phyloP scores from a whole-genome alignment of 2,329 filamentous ascomycete species.

The Aspergillus luchuensis region DNA sequence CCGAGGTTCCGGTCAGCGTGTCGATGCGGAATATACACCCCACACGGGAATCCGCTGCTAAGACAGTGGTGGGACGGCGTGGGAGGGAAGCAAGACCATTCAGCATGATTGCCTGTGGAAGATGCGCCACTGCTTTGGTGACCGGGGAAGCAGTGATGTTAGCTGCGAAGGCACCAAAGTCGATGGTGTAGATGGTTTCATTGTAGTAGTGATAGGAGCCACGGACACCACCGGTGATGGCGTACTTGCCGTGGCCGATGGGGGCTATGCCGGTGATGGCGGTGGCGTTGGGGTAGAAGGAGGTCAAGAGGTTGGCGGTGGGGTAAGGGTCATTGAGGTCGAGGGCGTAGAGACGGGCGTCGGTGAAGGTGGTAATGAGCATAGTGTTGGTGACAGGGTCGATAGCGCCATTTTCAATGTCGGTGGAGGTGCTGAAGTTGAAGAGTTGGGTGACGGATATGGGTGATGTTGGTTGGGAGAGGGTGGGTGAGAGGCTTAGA shows the following conservation, averaged over 20 bases:
- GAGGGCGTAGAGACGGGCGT: constrained; percentile 18
- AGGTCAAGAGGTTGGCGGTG: constrained; percentile 13
- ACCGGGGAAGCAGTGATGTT: neutral
- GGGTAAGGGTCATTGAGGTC: constrained; percentile 6
- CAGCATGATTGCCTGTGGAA: constrained; percentile 20
- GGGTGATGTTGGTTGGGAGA: neutral
- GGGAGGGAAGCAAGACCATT: constrained; percentile 24
- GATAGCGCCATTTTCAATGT: constrained; percentile 21
- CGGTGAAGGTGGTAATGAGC: constrained; percentile 22
- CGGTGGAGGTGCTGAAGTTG: constrained; percentile 15
- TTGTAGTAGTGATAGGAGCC: constrained; percentile 20
- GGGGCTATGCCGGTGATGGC: constrained; percentile 24
- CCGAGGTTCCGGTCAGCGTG: constrained; percentile 13
- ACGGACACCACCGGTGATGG: constrained; percentile 20
- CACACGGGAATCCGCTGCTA: constrained; percentile 20
- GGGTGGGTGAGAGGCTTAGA: neutral
- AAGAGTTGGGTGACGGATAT: constrained; percentile 13
- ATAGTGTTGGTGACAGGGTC: constrained; percentile 18
- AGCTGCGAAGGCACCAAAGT: constrained; percentile 7
- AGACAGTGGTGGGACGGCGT: constrained; percentile 13
- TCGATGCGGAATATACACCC: constrained; percentile 22
- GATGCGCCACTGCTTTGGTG: constrained; percentile 2
- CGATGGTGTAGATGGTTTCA: constrained; percentile 21
- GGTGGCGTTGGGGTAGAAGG: constrained; percentile 17
- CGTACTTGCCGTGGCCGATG: constrained; percentile 21